Evolutionary conservation across 208 protist species (phyloP).

Genomic region (Leishmania braziliensis): DNA sequence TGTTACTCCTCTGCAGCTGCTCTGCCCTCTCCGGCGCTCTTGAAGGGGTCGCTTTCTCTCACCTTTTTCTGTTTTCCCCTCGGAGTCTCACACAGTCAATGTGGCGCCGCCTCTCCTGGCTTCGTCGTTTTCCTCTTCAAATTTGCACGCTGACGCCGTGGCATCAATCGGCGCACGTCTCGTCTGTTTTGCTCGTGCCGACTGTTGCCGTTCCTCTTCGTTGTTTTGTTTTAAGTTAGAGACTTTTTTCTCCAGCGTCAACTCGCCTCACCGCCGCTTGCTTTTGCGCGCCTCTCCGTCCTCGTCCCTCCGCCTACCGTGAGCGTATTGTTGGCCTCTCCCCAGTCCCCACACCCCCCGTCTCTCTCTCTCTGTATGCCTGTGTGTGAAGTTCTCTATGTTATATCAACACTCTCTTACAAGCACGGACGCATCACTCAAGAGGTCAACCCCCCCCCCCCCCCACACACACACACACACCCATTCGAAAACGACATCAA

Average conservation of each 20-base stretch:
- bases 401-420: neutral
- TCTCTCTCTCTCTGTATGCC: neutral
- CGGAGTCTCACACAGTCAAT: neutral
- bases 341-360: neutral
- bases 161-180: neutral
- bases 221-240: neutral
- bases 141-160: neutral
- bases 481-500: neutral
- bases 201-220: neutral
- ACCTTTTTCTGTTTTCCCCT: neutral
- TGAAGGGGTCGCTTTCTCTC: neutral
- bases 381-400: too few species aligned
- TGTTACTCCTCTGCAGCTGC: neutral
- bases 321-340: neutral
- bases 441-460: neutral
- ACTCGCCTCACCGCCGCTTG: neutral
- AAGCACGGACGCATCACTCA: neutral
- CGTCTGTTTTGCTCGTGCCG: neutral
- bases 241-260: neutral
- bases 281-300: neutral
- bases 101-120: neutral
- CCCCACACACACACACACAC: neutral
- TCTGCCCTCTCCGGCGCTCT: neutral
- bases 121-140: neutral
- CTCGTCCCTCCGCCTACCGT: neutral